These are phyloP conservation scores for Mentha longifolia DNA, from an alignment of 257 asterid species.

Conservation along the genomic window DNA sequence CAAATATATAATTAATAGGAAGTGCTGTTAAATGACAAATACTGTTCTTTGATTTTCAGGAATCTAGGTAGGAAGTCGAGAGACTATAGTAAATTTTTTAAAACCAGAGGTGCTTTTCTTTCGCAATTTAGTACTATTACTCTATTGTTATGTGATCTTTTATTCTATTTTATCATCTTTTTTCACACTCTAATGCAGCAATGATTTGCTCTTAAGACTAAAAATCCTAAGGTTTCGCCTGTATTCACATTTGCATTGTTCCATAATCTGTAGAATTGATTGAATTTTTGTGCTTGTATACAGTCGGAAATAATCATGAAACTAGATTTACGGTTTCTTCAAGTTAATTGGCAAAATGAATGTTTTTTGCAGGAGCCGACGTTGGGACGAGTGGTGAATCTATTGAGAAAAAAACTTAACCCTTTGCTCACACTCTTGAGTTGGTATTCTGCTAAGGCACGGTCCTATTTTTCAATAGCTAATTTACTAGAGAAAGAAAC, in stretches of 20 bases:
- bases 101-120: slow-evolving; percentile 34
- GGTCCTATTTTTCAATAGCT: slow-evolving; percentile 22
- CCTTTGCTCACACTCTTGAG: no score
- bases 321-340: no score
- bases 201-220: slow-evolving; percentile 53
- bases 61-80: slow-evolving; percentile 83
- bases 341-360: no score
- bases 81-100: slow-evolving; percentile 71
- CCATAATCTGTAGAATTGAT: not conserved
- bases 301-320: not conserved
- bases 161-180: not conserved
- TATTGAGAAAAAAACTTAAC: slow-evolving; percentile 68
- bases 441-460: no score
- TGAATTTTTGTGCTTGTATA: not conserved
- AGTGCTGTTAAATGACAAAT: no score
- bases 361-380: slow-evolving; percentile 95
- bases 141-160: not conserved
- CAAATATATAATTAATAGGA: no score
- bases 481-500: slow-evolving; percentile 15
- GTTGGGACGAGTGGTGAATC: slow-evolving; percentile 68
- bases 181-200: not conserved
- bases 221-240: slow-evolving; percentile 61
- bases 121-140: not conserved
- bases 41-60: slow-evolving; percentile 65
- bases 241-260: slow-evolving; percentile 7